Evolutionary conservation across 257 asterid species (phyloP), one percentile per base, ranked within the genome.

Genomic region (Datura wrightii): DNA sequence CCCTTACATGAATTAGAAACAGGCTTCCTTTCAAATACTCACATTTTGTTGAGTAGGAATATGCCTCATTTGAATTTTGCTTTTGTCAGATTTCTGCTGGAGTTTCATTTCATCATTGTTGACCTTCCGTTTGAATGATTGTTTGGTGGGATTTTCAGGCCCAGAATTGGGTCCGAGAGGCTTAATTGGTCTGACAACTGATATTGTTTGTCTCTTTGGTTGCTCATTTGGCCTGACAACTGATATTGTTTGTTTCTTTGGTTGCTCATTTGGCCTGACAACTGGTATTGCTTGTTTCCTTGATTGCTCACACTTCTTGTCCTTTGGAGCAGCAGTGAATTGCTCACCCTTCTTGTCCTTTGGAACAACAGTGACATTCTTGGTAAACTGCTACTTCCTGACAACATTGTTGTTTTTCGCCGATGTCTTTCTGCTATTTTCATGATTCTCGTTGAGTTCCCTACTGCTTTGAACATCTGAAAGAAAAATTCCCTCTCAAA

Each of bases 401-500:
- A 55, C 83, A 67, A 89, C 87, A 54, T 83, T 87, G 39, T 83
- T 72, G 87, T 87, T 91, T 86, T 86, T 88, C 31, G 59, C 54
- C 14, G 74, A 82, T 24, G 89, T 90, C 92, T 90, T 93, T 91
- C 93, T 86, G 89, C 93, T 92, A 85, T 58, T 88, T 72, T 83
- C 96, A 71, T 84, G 89, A 90, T 89, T 94, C 92, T 92, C 90
- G 90, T 90, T 88, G 85, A 87, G 86, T 88, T 87, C 97, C 94
- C 92, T 93, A 85, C 87, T 83, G 92, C 86, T 93, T 79, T 67
- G 90, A 89, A 90, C 91, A 92, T 94, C 99, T 92, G 93, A 91
- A 89, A 93, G 74, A 81, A 83, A n/a, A 71, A 85, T 84, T 84
- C 91, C 88, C 90, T 69, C 69, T 84, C 56, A 69, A 84, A 83